Conservation (phyloP, 1,284 basidiomycete species). For the Uromyces viciae-fabae region DNA sequence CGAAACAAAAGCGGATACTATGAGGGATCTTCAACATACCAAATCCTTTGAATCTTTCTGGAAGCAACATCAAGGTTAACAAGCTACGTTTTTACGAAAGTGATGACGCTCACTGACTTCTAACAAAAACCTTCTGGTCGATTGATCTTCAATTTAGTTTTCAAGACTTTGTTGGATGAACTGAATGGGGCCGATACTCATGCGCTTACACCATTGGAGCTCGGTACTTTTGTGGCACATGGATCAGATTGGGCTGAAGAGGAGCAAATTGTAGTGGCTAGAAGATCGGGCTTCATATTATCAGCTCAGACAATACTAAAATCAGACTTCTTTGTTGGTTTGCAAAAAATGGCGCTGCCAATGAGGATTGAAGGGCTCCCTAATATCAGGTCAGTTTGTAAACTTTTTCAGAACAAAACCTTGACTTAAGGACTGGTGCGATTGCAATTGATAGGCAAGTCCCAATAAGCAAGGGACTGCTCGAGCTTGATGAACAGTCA, state of each 20-base stretch:
- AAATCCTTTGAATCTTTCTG: constrained; percentile 45
- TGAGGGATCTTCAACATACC: constrained; percentile 37
- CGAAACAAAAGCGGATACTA: constrained; percentile 69
- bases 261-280: constrained; percentile 62
- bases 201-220: constrained; percentile 78
- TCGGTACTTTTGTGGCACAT: constrained; percentile 62
- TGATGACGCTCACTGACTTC: background rate
- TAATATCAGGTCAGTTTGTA: constrained; percentile 34
- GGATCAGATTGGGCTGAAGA: constrained; percentile 45
- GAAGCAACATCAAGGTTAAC: constrained; percentile 42
- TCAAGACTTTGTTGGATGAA: constrained; percentile 92
- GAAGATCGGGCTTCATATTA: constrained; percentile 78
- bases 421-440: background rate
- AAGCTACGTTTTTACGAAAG: background rate
- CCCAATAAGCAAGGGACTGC: constrained; percentile 25
- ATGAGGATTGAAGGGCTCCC: constrained; percentile 44
- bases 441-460: constrained; percentile 27
- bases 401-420: background rate
- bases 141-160: constrained; percentile 61
- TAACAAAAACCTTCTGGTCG: background rate
- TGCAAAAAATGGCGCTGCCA: constrained; percentile 87
- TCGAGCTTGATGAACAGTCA: constrained; percentile 21
- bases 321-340: constrained; percentile 57
- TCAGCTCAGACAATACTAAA: constrained; percentile 93
- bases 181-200: constrained; percentile 72